Base-by-base conservation (phyloP, 2,329 filamentous ascomycete genomes). In the Phaeosphaeria sp. region DNA sequence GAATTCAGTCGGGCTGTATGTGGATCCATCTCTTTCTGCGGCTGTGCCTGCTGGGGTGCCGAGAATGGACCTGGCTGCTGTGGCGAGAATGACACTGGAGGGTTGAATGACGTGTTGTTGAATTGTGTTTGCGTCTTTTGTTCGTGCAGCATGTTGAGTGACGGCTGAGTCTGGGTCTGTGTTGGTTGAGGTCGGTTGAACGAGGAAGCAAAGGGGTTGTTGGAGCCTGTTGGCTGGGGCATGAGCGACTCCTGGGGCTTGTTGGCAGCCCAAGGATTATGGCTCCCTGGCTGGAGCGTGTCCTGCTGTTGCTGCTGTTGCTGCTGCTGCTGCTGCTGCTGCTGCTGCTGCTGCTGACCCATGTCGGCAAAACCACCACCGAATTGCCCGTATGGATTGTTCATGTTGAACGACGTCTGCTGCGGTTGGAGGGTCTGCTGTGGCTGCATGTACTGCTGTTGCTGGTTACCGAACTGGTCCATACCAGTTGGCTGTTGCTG, bases 181-280 rank as follows among this genome's bases (percentile, higher is more conserved):
- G 88, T 73, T 81, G 87, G 72, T 82, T 89, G 80, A 65, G 85
- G 80, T 56, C 84, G 82, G 58, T 78, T 78, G 71, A 90, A 87
- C n/a, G 89, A 85, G 13, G 86, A 83, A 23, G 95, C 94, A 73
- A 99, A 99, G 2, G 95, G 95, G 75, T 99, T 99, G 82, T 99
- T 99, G 17, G 95, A 98, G 48, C 95, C 95, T 2, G 95, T 99
- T 3, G 91, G 90, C 73, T 92, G 90, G 4, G 93, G 90, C 73
- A 90, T 89, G 62, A 97, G 79, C 1, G 89, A 79, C 52, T 90
- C 85, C n/a, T 87, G 82, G 46, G 86, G 82, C 62, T 85, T 85
- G 50, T 75, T 73, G 10, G 69, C 69, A 22, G 92, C 90, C 92
- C 94, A 99, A 0, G 95, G 95, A 76, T 99, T 99, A 81, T 98